Conservation (phyloP, 495 filamentous ascomycete species). For the Neurospora tetraspora region DNA sequence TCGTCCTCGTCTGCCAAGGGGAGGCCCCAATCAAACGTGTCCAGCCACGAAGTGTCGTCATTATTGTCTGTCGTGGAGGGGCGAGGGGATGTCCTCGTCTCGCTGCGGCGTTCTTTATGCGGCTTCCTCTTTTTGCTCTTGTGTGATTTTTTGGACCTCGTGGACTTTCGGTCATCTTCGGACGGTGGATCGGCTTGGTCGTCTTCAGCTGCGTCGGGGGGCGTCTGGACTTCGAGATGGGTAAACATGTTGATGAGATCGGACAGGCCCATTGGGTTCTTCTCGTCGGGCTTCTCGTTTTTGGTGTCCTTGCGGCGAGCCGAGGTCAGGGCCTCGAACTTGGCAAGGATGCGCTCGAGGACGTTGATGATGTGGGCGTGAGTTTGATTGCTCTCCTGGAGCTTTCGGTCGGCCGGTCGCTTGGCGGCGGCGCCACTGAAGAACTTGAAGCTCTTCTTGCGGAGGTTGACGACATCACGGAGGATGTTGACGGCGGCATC, state of each 20-base stretch:
- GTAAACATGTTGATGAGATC: conserved; percentile 23
- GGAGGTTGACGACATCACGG: conserved; percentile 18
- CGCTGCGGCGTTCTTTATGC: conserved; percentile 4
- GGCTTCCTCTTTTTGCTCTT: conserved; percentile 16
- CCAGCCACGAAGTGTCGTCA: conserved; percentile 6
- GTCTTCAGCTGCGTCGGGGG: not conserved
- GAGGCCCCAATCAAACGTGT: conserved; percentile 8
- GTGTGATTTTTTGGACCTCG: not conserved
- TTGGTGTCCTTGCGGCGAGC: not conserved
- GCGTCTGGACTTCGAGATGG: conserved; percentile 13
- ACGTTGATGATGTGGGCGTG: conserved; percentile 19
- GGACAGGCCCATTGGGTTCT: not conserved
- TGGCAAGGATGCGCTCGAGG: conserved; percentile 15
- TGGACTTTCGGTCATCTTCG: not conserved
- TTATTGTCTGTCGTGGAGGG: not conserved
- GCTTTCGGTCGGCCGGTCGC: conserved; percentile 5
- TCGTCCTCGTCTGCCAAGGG: conserved; percentile 2
- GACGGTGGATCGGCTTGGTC: conserved; percentile 1
- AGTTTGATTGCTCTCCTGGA: conserved; percentile 13
- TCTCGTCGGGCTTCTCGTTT: not conserved
- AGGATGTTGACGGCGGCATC: conserved; percentile 14
- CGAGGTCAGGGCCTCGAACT: conserved; percentile 9
- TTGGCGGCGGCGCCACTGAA: conserved; percentile 7
- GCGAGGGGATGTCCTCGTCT: not conserved
- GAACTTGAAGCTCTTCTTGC: conserved; percentile 18